Evolutionary conservation across 192 early-diverging fungal genomes (phyloP), one percentile per base, ranked within the genome.

Genomic region (Podila minutissima): DNA sequence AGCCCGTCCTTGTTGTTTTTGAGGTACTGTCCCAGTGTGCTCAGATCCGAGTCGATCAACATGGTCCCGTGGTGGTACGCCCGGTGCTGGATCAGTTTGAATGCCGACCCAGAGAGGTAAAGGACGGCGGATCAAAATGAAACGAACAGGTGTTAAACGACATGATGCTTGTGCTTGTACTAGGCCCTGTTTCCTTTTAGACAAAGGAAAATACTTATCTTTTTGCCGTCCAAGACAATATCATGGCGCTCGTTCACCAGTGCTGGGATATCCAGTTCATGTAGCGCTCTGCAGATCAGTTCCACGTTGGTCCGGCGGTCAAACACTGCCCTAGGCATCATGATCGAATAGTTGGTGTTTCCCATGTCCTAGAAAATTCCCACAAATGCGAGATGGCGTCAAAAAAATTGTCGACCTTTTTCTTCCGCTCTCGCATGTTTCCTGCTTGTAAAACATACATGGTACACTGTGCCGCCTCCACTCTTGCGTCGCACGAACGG

Each of bases 21-120:
- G 31, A 83, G 64, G 50, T 83, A 87, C 19, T 74, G 75, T 12
- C 70, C 72, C 15, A 82, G 55, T 15, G 62, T 53, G 11, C 72
- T 68, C 46, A 97, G 87, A 82, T 98, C 93, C 9, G 95, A 86
- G 71, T 96, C 91, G 64, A 99, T 98, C 48, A 99, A 84, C 98
- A 99, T 98, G 8, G 98, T 99, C 55, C 98, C 98, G 79, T 99
- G 98, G 78, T 98, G 97, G 74, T 97, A 98, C 4, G 97, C 94
- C 62, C 94, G 79, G 9, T 81, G 64, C 65, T 88, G 91, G 62
- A 94, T 95, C 61, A 99, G 78, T 67, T 97, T 96, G 89, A 93
- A 99, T 6, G 98, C 98, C 59, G 93, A 95, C 38, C 98, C 98
- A 33, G 97, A 97, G 29, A 97, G 82, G 84, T 87, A 75, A n/a